Conservation (phyloP, 2,329 filamentous ascomycete species). For the Nemania sp. region DNA sequence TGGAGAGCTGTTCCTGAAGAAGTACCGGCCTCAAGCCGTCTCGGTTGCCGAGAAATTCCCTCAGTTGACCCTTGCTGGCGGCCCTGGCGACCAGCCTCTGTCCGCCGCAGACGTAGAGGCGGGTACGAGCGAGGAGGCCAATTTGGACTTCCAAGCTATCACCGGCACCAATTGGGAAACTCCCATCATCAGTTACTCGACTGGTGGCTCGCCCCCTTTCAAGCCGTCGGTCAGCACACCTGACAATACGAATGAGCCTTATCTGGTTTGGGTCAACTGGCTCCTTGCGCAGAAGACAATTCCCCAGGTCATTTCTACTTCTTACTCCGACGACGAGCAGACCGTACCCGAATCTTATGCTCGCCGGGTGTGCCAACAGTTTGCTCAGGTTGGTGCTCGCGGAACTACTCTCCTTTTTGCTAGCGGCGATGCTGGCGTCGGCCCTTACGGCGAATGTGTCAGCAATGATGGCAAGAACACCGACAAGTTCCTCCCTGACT, state of each 20-base stretch:
- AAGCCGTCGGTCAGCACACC: constrained; percentile 31
- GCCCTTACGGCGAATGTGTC: constrained; percentile 45
- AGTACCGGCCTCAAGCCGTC: constrained; percentile 43
- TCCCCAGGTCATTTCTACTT: constrained; percentile 60
- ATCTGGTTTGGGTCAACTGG: constrained; percentile 56
- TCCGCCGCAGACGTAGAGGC: constrained; percentile 32
- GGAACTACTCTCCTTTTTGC: constrained; percentile 55
- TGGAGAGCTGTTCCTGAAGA: constrained; percentile 41
- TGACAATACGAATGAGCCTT: constrained; percentile 56
- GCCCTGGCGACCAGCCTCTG: constrained; percentile 37
- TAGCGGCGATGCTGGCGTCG: constrained; percentile 53
- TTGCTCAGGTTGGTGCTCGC: constrained; percentile 56
- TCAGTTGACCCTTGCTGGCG: constrained; percentile 41
- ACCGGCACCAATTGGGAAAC: constrained; percentile 38
- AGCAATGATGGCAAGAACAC: constrained; percentile 60
- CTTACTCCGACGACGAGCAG: constrained; percentile 62
- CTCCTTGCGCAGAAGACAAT: constrained; percentile 50
- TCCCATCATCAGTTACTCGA: constrained; percentile 39
- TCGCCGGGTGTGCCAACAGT: constrained; percentile 53
- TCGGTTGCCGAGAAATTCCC: constrained; percentile 40
- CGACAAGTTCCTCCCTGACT: constrained; percentile 55
- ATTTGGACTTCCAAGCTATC: constrained; percentile 39
- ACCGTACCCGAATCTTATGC: constrained; percentile 57
- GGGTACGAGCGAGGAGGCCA: constrained; percentile 35
- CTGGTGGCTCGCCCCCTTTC: constrained; percentile 40